phyloP scores from a whole-genome alignment of 306 rosid species.

The Gleditsia sinensis region DNA sequence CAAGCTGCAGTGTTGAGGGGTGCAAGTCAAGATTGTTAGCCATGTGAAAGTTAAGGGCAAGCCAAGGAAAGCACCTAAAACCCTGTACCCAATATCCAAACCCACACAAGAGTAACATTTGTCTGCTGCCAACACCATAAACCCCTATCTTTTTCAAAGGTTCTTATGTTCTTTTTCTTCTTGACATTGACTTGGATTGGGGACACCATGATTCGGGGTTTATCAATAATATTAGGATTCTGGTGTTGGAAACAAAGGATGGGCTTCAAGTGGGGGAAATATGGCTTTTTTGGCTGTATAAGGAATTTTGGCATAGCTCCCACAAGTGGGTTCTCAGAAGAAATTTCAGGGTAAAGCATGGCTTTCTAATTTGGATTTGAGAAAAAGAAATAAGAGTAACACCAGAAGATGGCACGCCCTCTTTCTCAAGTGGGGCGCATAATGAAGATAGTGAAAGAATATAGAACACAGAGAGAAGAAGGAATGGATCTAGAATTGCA shows the following conservation, averaged over 20 bases:
- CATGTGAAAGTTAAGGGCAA: conserved; percentile 83
- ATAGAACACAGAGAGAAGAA: no score
- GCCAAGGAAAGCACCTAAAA: conserved; percentile 89
- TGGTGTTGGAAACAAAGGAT: neutral
- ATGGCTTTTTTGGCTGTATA: conserved; percentile 26
- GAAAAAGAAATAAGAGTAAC: neutral
- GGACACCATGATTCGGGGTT: neutral
- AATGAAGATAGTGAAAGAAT: no score
- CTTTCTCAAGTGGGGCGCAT: no score
- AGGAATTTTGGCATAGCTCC: neutral
- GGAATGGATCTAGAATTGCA: no score
- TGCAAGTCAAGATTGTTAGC: conserved; percentile 57
- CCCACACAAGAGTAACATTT: conserved; percentile 67
- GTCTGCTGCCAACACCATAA: conserved; percentile 35
- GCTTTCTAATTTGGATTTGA: neutral
- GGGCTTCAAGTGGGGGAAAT: neutral
- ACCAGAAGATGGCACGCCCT: no score
- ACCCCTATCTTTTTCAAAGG: conserved; percentile 32
- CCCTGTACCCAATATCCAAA: conserved; percentile 89
- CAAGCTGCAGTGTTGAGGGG: conserved; percentile 73
- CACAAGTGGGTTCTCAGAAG: neutral
- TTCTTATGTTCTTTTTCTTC: conserved; percentile 32
- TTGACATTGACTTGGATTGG: conserved; percentile 30
- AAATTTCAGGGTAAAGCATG: neutral
- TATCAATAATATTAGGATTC: neutral